These are phyloP conservation scores for Saccharomycopsis fermentans DNA, from an alignment of 805 yeast species.

Conservation along the genomic window DNA sequence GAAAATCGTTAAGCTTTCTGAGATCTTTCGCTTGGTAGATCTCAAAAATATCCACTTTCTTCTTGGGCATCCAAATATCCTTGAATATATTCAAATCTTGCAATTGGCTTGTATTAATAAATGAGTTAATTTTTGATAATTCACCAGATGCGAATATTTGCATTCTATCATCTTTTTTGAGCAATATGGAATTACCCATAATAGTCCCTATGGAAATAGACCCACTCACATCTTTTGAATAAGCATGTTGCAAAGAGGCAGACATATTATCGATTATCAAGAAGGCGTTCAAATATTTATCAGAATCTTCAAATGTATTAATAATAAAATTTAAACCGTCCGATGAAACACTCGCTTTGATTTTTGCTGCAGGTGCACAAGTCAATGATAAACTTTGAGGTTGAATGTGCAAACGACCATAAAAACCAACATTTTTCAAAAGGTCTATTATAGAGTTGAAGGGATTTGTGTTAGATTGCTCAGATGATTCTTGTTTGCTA, in stretches of 20 bases:
- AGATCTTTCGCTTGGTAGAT: not conserved
- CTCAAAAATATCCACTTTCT: not conserved
- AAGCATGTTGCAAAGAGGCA: constrained; percentile 79
- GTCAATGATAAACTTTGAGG: constrained; percentile 69
- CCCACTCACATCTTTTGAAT: constrained; percentile 84
- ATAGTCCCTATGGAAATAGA: constrained; percentile 42
- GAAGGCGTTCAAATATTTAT: constrained; percentile 33
- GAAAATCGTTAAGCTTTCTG: constrained; percentile 2
- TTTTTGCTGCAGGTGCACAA: constrained; percentile 91
- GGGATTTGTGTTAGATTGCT: not conserved
- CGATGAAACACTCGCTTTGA: constrained; percentile 72
- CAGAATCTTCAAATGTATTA: constrained; percentile 37
- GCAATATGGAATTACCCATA: constrained; percentile 38
- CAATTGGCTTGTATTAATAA: constrained; percentile 69
- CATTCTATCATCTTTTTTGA: constrained; percentile 26
- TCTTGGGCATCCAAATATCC: constrained; percentile 67
- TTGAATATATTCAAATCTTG: constrained; percentile 77
- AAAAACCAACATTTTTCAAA: constrained; percentile 48
- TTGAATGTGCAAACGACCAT: constrained; percentile 53
- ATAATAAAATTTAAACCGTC: constrained; percentile 55
- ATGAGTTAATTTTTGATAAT: constrained; percentile 46
- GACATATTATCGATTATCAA: constrained; percentile 44
- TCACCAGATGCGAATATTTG: constrained; percentile 41
- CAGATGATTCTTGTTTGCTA: constrained; percentile 8
- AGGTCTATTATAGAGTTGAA: constrained; percentile 20